Evolutionary conservation across 139 green algal genomes (phyloP).

Genomic region (Auxenochlorella protothecoides): DNA sequence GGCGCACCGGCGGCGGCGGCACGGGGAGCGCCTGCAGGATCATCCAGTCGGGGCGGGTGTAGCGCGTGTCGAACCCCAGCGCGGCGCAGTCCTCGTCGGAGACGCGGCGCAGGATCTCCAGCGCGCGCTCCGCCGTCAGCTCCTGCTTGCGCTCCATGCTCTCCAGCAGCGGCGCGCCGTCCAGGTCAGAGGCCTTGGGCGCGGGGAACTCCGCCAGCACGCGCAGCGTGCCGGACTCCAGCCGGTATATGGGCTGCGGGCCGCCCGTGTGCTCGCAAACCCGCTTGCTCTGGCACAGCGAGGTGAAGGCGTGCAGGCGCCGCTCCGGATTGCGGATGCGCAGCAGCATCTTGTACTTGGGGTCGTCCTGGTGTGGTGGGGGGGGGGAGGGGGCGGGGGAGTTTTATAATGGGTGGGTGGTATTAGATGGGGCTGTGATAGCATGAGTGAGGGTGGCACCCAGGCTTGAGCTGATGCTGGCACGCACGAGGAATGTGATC

Average conservation of each 20-base stretch:
- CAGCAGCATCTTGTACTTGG: constrained; percentile 55
- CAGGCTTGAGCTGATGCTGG: background rate
- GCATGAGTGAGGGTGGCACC: background rate
- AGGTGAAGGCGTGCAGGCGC: constrained; percentile 52
- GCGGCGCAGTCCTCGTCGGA: constrained; percentile 79
- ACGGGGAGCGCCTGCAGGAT: constrained; percentile 88
- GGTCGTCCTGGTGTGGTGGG: constrained; percentile 37
- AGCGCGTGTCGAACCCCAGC: constrained; percentile 80
- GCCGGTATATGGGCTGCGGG: constrained; percentile 75
- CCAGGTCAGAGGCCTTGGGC: constrained; percentile 58
- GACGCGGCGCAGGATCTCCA: constrained; percentile 86
- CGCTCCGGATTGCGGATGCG: constrained; percentile 57
- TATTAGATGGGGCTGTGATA: background rate
- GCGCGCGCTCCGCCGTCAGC: constrained; percentile 63
- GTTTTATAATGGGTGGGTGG: background rate
- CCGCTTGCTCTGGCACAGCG: constrained; percentile 38
- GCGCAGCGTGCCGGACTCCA: constrained; percentile 64
- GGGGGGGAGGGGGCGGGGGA: background rate
- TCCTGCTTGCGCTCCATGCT: constrained; percentile 69
- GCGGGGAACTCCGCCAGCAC: constrained; percentile 85
- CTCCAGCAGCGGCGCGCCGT: constrained; percentile 25
- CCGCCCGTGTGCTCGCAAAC: constrained; percentile 50
- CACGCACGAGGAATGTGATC: background rate
- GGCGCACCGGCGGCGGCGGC: constrained; percentile 80
- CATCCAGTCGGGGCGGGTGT: constrained; percentile 87